Conservation (phyloP, 1,284 basidiomycete genomes). For the Tylopilus sp. region DNA sequence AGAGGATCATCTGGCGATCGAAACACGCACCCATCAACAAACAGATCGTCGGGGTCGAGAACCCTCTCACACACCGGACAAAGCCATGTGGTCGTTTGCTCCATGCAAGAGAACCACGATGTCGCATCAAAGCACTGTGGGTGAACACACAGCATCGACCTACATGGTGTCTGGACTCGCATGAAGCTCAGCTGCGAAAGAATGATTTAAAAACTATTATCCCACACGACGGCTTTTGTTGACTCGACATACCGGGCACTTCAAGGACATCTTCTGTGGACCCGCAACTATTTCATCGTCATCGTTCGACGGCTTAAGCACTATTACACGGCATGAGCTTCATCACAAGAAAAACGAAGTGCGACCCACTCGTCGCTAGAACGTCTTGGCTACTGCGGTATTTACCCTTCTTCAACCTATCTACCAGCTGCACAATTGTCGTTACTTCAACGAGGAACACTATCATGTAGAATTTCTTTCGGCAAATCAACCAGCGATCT, state of each 20-base stretch:
- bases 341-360: not conserved
- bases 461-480: conserved; percentile 88
- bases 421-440: conserved; percentile 62
- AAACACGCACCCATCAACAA: conserved; percentile 80
- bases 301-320: conserved; percentile 54
- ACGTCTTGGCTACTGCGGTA: conserved; percentile 67
- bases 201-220: conserved; percentile 4
- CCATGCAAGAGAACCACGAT: conserved; percentile 94
- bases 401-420: conserved; percentile 62
- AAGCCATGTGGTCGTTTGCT: conserved; percentile 93
- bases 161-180: conserved; percentile 82
- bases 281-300: conserved; percentile 90
- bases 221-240: not conserved
- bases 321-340: conserved; percentile 39
- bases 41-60: conserved; percentile 77
- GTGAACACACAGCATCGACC: conserved; percentile 84
- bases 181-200: conserved; percentile 77
- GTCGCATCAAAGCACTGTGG: conserved; percentile 95
- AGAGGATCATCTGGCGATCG: not conserved
- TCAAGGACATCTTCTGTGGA: conserved; percentile 83
- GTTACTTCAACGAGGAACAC: conserved; percentile 80
- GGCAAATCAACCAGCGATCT: conserved; percentile 30
- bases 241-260: conserved; percentile 74
- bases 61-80: conserved; percentile 93
- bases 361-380: conserved; percentile 55